A percentile compares a stretch with the other conserved stretches of the same genome.
These are phyloP conservation scores for Vitis hybrid DNA, from an alignment of 177 flowering plant genomes.

Conservation along the genomic window DNA sequence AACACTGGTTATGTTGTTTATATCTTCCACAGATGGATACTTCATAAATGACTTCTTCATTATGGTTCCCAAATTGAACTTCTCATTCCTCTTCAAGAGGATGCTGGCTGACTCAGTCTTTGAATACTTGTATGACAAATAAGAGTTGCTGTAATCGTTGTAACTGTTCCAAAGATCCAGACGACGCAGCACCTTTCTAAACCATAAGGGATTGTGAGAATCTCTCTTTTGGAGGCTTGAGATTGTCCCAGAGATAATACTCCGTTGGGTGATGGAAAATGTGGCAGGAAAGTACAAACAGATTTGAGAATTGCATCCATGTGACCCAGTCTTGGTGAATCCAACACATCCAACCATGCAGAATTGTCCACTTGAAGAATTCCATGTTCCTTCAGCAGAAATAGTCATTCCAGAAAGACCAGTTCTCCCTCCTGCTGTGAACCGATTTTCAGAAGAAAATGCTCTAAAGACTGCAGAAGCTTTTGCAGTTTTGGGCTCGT, in stretches of 20 bases:
- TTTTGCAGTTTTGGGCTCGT: not conserved
- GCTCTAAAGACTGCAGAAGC: not conserved
- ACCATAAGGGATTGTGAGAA: too few relatives aligned
- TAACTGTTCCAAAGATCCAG: too few relatives aligned
- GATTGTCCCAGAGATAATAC: constrained; percentile 7
- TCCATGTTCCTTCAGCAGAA: constrained; percentile 13
- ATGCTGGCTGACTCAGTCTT: too few relatives aligned
- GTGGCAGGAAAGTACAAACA: constrained; percentile 11
- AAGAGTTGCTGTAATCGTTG: too few relatives aligned
- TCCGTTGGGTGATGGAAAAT: constrained; percentile 15
- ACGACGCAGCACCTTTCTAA: too few relatives aligned
- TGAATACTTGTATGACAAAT: too few relatives aligned
- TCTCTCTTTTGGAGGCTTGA: too few relatives aligned
- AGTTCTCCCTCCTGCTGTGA: not conserved
- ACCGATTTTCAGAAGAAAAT: not conserved
- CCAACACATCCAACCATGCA: constrained; percentile 20
- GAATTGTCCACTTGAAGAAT: constrained; percentile 9
- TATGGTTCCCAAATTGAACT: too few relatives aligned
- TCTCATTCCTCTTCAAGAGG: too few relatives aligned
- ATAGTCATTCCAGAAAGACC: constrained; percentile 9
- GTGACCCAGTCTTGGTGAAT: not conserved
- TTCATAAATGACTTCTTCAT: too few relatives aligned
- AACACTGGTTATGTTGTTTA: too few relatives aligned
- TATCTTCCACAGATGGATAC: too few relatives aligned
- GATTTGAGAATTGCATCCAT: constrained; percentile 9